A percentile compares a stretch with the other conserved stretches of the same genome.
Evolutionary conservation across 495 filamentous ascomycete genomes (phyloP).

Genomic region (Bacidia gigantensis): DNA sequence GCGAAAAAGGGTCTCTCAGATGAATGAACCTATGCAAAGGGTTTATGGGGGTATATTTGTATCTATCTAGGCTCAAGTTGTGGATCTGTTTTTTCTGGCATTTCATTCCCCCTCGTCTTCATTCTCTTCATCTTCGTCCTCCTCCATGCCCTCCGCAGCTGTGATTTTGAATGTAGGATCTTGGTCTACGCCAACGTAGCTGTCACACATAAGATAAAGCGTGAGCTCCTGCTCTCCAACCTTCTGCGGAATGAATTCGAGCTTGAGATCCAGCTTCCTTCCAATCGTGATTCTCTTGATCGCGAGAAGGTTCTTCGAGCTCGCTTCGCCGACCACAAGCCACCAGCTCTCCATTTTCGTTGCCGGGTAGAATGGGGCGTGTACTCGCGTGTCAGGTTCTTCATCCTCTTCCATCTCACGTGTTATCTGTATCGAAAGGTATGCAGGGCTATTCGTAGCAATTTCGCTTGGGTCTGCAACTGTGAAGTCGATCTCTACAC

Average conservation of each 20-base stretch:
- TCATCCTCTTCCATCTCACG: conserved; percentile 66
- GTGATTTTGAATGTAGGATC: conserved; percentile 76
- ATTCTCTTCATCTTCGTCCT: conserved; percentile 76
- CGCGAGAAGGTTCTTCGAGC: conserved; percentile 68
- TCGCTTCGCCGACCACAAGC: conserved; percentile 81
- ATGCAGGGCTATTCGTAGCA: conserved; percentile 63
- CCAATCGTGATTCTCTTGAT: conserved; percentile 92
- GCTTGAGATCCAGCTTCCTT: conserved; percentile 55
- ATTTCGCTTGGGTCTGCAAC: conserved; percentile 69
- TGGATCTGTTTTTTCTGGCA: neutral
- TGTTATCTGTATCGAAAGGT: conserved; percentile 76
- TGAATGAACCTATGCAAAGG: too few species aligned
- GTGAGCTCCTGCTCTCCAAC: conserved; percentile 73
- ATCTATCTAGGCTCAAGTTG: too few species aligned
- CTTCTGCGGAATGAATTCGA: conserved; percentile 79
- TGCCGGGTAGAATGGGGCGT: conserved; percentile 87
- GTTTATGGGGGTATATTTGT: too few species aligned
- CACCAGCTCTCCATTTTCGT: conserved; percentile 98
- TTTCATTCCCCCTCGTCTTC: conserved; percentile 32
- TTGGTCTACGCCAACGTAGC: conserved; percentile 94
- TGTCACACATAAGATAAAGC: conserved; percentile 92
- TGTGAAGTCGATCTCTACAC: conserved; percentile 78
- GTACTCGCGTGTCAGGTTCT: conserved; percentile 71
- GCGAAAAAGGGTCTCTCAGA: too few species aligned
- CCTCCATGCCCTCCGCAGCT: conserved; percentile 87